A percentile compares a stretch with the other conserved stretches of the same genome.
Conservation (phyloP, 2,329 filamentous ascomycete species). For the Sordariomycetes sp. region DNA sequence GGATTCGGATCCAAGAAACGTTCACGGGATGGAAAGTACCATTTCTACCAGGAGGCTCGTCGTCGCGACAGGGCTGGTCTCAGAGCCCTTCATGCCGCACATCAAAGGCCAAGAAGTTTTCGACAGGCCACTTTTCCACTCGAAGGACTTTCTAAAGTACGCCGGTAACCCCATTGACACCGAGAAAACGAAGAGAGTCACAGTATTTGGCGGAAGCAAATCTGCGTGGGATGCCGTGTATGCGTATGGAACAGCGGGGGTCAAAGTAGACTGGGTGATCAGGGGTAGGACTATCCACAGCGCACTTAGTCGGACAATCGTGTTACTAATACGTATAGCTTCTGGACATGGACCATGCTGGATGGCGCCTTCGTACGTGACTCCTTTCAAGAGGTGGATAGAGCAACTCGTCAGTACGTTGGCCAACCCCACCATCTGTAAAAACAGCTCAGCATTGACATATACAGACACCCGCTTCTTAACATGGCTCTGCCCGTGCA, state of each 20-base stretch:
- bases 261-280: conserved; percentile 36
- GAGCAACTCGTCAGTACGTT: conserved; percentile 46
- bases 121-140: conserved; percentile 25
- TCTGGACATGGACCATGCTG: conserved; percentile 38
- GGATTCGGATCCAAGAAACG: conserved; percentile 47
- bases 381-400: conserved; percentile 51
- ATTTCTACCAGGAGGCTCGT: conserved; percentile 25
- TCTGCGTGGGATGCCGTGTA: conserved; percentile 45
- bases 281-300: conserved; percentile 14
- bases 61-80: conserved; percentile 35
- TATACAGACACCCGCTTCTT: conserved; percentile 45
- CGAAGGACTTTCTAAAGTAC: conserved; percentile 23
- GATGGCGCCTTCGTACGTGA: conserved; percentile 42
- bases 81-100: conserved; percentile 24
- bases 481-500: conserved; percentile 63
- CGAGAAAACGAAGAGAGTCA: conserved; percentile 17
- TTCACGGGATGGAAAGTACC: conserved; percentile 31
- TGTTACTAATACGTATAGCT: neutral
- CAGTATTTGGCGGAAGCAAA: conserved; percentile 43
- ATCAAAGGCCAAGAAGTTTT: conserved; percentile 23
- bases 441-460: neutral
- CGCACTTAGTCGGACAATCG: neutral
- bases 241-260: conserved; percentile 32
- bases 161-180: conserved; percentile 12
- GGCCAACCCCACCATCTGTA: neutral